A percentile compares a stretch with the other conserved stretches of the same genome.
Conservation (phyloP, 2,329 filamentous ascomycete species). For the Mariannaea sp. region DNA sequence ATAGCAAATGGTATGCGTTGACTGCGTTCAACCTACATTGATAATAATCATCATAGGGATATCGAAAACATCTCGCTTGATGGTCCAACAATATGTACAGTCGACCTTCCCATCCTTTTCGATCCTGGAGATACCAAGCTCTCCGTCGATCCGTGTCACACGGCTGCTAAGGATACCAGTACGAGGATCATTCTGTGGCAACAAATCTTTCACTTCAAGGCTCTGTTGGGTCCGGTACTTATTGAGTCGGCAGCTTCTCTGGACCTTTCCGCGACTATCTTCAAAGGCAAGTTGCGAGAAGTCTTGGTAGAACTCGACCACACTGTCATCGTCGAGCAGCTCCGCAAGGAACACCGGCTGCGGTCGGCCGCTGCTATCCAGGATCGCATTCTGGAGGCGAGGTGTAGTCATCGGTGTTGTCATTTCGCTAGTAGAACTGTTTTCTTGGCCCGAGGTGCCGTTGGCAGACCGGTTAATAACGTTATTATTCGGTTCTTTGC, state of each 20-base stretch:
- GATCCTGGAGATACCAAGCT: constrained; percentile 80
- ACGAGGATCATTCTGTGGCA: constrained; percentile 51
- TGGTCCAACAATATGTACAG: constrained; percentile 95
- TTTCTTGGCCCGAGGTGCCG: constrained; percentile 44
- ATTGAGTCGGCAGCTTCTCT: constrained; percentile 80
- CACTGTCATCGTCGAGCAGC: constrained; percentile 89
- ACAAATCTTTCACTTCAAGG: constrained; percentile 47
- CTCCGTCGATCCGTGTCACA: constrained; percentile 68
- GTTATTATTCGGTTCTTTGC: constrained; percentile 85
- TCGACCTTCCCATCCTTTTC: constrained; percentile 90
- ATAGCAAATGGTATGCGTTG: background rate
- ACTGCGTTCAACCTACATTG: constrained; percentile 71
- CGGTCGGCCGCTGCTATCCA: constrained; percentile 55
- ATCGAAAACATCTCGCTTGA: constrained; percentile 96
- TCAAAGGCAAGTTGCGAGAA: constrained; percentile 92
- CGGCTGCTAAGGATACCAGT: constrained; percentile 60
- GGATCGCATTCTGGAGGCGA: constrained; percentile 52
- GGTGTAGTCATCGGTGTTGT: constrained; percentile 61
- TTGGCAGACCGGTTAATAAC: constrained; percentile 51
- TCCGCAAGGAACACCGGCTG: constrained; percentile 91
- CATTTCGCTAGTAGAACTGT: constrained; percentile 43
- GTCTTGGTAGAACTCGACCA: constrained; percentile 94
- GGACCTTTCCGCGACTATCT: constrained; percentile 84
- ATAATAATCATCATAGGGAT: constrained; percentile 98
- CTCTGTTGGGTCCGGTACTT: constrained; percentile 83